A percentile compares a stretch with the other conserved stretches of the same genome.
These are phyloP conservation scores for Candida nitratophila DNA, from an alignment of 805 yeast species.

Conservation along the genomic window DNA sequence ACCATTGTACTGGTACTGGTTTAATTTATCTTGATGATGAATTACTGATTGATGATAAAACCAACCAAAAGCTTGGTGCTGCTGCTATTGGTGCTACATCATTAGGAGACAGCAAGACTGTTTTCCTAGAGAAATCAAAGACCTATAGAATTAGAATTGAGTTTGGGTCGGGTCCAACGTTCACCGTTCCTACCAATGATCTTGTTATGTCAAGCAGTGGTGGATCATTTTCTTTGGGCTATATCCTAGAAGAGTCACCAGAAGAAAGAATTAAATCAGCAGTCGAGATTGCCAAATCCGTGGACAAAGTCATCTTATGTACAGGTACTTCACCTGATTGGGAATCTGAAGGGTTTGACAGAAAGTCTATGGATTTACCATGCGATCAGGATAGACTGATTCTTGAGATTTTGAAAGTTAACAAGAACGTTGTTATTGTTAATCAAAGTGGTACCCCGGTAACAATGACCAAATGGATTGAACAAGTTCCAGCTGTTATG, in stretches of 20 bases:
- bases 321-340: constrained; percentile 48
- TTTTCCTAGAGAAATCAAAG: constrained; percentile 26
- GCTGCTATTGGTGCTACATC: constrained; percentile 31
- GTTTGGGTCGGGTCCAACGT: constrained; percentile 35
- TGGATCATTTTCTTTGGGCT: constrained; percentile 30
- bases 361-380: constrained; percentile 45
- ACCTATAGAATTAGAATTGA: constrained; percentile 31
- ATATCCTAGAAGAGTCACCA: constrained; percentile 19
- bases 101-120: constrained; percentile 10
- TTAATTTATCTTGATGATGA: constrained; percentile 34
- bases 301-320: constrained; percentile 45
- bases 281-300: constrained; percentile 38
- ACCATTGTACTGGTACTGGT: constrained; percentile 35
- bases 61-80: constrained; percentile 32
- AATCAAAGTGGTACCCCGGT: constrained; percentile 60
- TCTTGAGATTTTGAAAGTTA: constrained; percentile 35
- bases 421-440: constrained; percentile 45
- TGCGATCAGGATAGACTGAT: constrained; percentile 39
- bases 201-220: constrained; percentile 24
- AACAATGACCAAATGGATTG: constrained; percentile 43
- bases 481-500: constrained; percentile 33
- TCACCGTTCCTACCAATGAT: constrained; percentile 13
- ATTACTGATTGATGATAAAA: constrained; percentile 38
- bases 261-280: constrained; percentile 33
- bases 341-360: constrained; percentile 57